Base-by-base conservation (phyloP, 257 asterid species). In the Salvia splendens region DNA sequence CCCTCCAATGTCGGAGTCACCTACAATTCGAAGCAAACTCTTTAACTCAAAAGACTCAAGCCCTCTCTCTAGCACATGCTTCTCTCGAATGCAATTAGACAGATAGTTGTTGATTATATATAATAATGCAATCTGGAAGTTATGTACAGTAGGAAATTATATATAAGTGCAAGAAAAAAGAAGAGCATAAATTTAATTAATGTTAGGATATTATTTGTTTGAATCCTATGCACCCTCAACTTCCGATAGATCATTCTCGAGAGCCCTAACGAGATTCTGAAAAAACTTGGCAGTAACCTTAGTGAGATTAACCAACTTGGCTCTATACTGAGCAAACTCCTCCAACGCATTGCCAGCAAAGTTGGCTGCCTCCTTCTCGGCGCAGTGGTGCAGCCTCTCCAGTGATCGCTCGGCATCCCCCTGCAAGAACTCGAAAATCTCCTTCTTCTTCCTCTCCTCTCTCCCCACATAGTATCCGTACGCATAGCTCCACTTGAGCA, bases 301-400 rank as follows among this genome's bases (percentile, higher is more conserved):
- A 28, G 83, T 79, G 5, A 79, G 55, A 42, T 5, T 2, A 0
- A 2, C 0, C 2, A 75, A 70, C 38, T 50, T 71, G 0, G 3
- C 0, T 0, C 33, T 42, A 33, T 61, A 81, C 4, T 6, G 10
- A 0, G 0, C 0, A 30, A 79, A 83, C 6, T 53, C 32, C n/a
- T 14, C 8, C 2, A 1, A 15, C 8, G 9, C 0, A 1, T 24
- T 24, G 0, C 3, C 0, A 12, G 45, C 45, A 24, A 24, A 24
- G 11, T 40, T 8, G 3, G 5, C 3, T 36, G 76, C 49, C 51
- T 80, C 84, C 51, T n/a, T 69, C 82, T 84, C 85, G 0, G 70
- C 82, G 6, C 79, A 82, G 30, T 71, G 68, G 58, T 82, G 89
- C n/a, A 84, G 87, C 43, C 70, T 75, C 56, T 83, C 87, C 42